phyloP scores from a whole-genome alignment of 768 basidiomycete species.

The Suillus variegatus region DNA sequence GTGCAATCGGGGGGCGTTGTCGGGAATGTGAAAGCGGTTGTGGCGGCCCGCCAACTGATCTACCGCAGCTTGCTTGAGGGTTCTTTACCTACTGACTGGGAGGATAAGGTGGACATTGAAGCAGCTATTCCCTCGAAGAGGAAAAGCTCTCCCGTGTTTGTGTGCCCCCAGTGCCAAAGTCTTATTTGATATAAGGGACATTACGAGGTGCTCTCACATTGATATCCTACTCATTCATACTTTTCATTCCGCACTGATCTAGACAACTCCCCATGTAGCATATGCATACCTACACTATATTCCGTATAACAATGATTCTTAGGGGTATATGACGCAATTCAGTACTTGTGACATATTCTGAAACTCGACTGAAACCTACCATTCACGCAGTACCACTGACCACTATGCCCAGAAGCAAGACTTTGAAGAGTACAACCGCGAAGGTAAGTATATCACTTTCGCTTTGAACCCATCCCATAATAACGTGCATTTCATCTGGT shows the following conservation, averaged over 20 bases:
- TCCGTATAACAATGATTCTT: neutral
- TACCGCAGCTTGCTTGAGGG: conserved; percentile 34
- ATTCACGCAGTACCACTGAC: neutral
- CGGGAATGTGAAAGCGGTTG: conserved; percentile 52
- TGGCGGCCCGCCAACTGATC: conserved; percentile 49
- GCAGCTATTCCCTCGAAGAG: conserved; percentile 22
- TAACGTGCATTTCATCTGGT: neutral
- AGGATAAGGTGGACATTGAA: conserved; percentile 27
- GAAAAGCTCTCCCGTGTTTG: conserved; percentile 28
- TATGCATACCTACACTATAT: neutral
- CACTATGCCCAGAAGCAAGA: neutral
- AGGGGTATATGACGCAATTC: neutral
- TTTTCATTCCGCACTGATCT: neutral
- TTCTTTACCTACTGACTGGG: conserved; percentile 44
- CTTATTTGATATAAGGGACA: conserved; percentile 35
- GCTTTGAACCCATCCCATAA: neutral
- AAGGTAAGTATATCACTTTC: neutral
- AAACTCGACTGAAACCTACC: neutral
- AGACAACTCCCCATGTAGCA: conserved; percentile 1
- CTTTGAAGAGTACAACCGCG: neutral
- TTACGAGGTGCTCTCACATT: neutral
- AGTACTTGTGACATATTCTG: neutral
- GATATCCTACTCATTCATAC: neutral
- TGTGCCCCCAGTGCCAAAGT: conserved; percentile 47
- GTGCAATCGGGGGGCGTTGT: conserved; percentile 42